Percentiles rank a stretch among this genome's conserved stretches.
phyloP scores from a whole-genome alignment of 768 basidiomycete genomes.

The Boletus subcaerulescens region DNA sequence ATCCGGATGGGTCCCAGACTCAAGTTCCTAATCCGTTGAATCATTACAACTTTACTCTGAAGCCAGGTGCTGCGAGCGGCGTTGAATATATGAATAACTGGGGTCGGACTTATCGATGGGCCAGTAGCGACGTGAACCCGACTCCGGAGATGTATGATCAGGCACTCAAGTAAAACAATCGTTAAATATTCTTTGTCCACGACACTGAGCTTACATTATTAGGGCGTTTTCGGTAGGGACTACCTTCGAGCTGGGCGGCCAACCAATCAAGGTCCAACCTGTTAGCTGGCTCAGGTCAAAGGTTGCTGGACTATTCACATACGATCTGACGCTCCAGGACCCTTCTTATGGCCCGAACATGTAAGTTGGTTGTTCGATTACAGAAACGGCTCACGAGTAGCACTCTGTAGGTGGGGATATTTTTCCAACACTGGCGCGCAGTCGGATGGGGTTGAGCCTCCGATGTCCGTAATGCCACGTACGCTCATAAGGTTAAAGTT shows the following conservation, averaged over 20 bases:
- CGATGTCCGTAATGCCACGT: conserved; percentile 1
- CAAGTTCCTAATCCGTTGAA: conserved; percentile 2
- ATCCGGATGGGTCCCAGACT: background rate
- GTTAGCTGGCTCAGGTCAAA: conserved; percentile 17
- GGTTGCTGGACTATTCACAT: conserved; percentile 13
- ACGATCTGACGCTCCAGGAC: conserved; percentile 10
- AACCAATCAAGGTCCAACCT: background rate
- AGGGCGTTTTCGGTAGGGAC: conserved; percentile 3
- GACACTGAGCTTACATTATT: background rate
- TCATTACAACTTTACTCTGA: background rate
- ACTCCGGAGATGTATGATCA: conserved; percentile 6
- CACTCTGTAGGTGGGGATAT: conserved; percentile 7
- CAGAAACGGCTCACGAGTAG: background rate
- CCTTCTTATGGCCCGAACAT: conserved; percentile 11
- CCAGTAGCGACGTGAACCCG: background rate
- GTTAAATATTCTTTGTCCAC: too few species aligned
- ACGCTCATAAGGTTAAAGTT: background rate
- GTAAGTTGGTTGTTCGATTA: background rate
- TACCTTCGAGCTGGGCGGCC: background rate
- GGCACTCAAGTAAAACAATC: conserved; percentile 2
- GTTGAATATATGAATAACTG: conserved; percentile 7
- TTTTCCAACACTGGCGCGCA: conserved; percentile 3
- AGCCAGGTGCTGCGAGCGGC: background rate
- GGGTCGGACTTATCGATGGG: conserved; percentile 15
- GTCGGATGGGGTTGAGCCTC: background rate